A percentile compares a stretch with the other conserved stretches of the same genome.
Evolutionary conservation across 306 rosid genomes (phyloP).

Genomic region (Cucurbita moschata): DNA sequence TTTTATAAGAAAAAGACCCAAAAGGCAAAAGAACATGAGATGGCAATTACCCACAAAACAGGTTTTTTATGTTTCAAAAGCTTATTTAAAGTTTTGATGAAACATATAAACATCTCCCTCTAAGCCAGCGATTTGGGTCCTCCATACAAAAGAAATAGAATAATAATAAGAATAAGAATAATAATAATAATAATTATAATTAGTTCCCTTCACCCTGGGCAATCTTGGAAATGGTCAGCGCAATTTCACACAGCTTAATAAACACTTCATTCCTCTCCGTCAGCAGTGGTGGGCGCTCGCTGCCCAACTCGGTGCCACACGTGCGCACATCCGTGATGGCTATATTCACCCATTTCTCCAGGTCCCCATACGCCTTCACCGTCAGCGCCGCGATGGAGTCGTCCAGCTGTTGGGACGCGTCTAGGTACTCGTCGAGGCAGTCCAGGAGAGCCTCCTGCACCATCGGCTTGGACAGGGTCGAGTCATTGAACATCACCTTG

Average conservation of each 20-base stretch:
- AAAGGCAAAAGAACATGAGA: background rate
- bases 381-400: constrained; percentile 11
- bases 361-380: background rate
- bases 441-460: constrained; percentile 17
- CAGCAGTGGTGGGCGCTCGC: background rate
- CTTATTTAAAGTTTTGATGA: background rate
- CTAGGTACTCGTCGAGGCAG: constrained; percentile 23
- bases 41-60: background rate
- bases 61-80: too few relatives aligned
- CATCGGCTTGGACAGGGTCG: background rate
- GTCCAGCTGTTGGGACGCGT: constrained; percentile 29
- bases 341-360: constrained; percentile 14
- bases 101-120: background rate
- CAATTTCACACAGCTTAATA: constrained; percentile 12
- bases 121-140: background rate
- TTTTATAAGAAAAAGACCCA: too few relatives aligned
- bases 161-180: too few relatives aligned
- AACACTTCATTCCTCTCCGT: constrained; percentile 6
- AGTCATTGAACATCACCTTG: constrained; percentile 4
- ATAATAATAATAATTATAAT: background rate
- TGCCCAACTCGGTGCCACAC: background rate
- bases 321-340: constrained; percentile 11
- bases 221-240: constrained; percentile 9
- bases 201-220: background rate
- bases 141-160: too few relatives aligned